phyloP scores from a whole-genome alignment of 1,284 basidiomycete species.

The Cryptococcus sp. region DNA sequence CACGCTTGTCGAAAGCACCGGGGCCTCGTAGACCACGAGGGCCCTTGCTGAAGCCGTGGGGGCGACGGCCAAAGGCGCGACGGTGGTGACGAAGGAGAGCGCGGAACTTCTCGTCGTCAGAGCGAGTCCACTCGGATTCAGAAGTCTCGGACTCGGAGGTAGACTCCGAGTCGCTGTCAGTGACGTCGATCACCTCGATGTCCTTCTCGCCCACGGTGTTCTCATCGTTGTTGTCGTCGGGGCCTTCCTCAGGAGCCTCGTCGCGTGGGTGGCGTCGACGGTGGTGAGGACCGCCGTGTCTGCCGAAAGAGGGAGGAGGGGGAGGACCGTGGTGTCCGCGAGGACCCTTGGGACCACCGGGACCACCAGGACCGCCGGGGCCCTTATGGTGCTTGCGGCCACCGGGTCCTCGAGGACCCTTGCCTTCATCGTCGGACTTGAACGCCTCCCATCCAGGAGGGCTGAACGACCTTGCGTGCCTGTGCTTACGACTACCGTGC shows the following conservation, averaged over 20 bases:
- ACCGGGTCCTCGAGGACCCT: neutral
- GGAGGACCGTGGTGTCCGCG: neutral
- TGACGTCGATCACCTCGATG: too few species aligned
- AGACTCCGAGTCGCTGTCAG: too few species aligned
- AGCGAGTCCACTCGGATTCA: too few species aligned
- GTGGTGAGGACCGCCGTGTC: neutral
- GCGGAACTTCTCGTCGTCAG: neutral
- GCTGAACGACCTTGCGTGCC: neutral
- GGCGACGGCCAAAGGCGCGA: neutral
- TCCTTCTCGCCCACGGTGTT: too few species aligned
- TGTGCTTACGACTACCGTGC: neutral
- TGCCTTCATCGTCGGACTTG: neutral
- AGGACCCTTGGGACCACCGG: neutral
- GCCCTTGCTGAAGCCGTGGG: slow-evolving; percentile 1
- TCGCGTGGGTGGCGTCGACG: too few species aligned
- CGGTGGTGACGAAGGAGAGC: neutral
- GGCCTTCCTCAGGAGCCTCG: too few species aligned
- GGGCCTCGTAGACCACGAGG: neutral
- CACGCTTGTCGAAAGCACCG: neutral
- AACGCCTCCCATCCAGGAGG: slow-evolving; percentile 1
- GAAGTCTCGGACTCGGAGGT: too few species aligned
- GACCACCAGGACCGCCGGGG: neutral
- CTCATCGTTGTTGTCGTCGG: too few species aligned
- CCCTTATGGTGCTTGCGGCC: neutral
- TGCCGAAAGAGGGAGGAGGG: neutral